phyloP scores from a whole-genome alignment of 2,329 filamentous ascomycete genomes.

The Fusarium phyllophilum region DNA sequence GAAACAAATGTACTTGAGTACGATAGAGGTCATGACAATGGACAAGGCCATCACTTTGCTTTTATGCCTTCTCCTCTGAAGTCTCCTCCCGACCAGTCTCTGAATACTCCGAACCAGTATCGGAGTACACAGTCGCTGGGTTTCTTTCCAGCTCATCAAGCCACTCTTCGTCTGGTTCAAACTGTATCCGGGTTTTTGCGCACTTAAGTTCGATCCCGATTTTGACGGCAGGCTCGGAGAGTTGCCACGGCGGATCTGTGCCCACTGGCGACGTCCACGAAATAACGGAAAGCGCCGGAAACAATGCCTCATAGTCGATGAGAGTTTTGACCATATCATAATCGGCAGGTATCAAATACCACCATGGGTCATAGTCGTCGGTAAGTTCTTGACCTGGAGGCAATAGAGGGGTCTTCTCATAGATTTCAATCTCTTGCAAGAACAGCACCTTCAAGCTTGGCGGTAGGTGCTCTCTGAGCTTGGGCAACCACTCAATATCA shows the following conservation, averaged over 20 bases:
- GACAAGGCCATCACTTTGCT: accelerated
- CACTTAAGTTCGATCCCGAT: not conserved
- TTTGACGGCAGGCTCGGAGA: not conserved
- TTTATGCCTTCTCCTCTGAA: not conserved
- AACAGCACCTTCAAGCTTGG: not conserved
- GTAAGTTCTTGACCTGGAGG: not conserved
- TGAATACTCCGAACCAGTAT: not conserved
- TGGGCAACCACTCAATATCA: not conserved
- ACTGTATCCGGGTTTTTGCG: too few relatives aligned
- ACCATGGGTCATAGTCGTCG: not conserved
- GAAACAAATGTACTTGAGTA: not conserved
- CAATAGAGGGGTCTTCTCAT: not conserved
- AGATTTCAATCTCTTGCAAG: not conserved
- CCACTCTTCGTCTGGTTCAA: not conserved
- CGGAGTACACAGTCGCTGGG: not conserved
- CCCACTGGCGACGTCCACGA: not conserved
- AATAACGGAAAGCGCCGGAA: not conserved
- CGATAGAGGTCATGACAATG: not conserved
- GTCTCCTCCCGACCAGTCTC: not conserved
- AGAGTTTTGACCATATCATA: not conserved
- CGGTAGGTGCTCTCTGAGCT: not conserved
- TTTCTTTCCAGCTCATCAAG: not conserved
- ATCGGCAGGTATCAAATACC: not conserved
- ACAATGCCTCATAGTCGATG: not conserved
- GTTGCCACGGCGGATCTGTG: not conserved